Evolutionary conservation across 2,329 filamentous ascomycete species (phyloP).

Genomic region (Rhexocercosporidium sp.): DNA sequence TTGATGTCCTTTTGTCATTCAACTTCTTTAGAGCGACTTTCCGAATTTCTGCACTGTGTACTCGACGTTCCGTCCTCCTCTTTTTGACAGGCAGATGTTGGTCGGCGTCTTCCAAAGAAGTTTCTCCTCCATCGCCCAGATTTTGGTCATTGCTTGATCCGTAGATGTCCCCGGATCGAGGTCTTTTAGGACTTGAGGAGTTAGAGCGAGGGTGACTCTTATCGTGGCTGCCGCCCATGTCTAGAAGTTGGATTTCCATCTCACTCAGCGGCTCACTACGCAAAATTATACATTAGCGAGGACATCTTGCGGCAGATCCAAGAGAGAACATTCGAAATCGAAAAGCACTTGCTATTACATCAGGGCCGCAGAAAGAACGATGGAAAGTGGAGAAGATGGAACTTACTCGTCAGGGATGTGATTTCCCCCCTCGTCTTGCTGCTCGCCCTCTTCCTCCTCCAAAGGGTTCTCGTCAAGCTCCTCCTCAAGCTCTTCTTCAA

Average conservation of each 20-base stretch:
- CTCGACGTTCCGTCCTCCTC: constrained; percentile 16
- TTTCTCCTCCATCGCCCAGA: not conserved
- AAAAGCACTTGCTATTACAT: not conserved
- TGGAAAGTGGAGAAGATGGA: too few relatives aligned
- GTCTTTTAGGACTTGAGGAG: constrained; percentile 1
- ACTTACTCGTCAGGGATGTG: not conserved
- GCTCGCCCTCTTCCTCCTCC: not conserved
- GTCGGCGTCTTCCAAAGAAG: not conserved
- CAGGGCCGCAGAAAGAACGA: too few relatives aligned
- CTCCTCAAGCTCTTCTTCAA: not conserved
- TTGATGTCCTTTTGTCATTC: constrained; percentile 5
- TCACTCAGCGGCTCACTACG: constrained; percentile 4
- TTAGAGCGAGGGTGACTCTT: not conserved
- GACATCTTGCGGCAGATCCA: not conserved
- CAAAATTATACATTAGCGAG: not conserved
- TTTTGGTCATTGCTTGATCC: not conserved
- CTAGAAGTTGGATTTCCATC: not conserved
- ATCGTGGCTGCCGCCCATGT: not conserved
- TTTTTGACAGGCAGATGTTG: constrained; percentile 9
- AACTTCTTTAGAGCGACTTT: constrained; percentile 14
- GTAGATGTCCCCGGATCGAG: not conserved
- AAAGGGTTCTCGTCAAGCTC: not conserved
- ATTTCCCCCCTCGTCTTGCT: not conserved
- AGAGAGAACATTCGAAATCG: not conserved
- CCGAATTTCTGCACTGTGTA: constrained; percentile 7